Conservation (phyloP, 1,139 yeast species). For the Magnusiomyces paraingens region DNA sequence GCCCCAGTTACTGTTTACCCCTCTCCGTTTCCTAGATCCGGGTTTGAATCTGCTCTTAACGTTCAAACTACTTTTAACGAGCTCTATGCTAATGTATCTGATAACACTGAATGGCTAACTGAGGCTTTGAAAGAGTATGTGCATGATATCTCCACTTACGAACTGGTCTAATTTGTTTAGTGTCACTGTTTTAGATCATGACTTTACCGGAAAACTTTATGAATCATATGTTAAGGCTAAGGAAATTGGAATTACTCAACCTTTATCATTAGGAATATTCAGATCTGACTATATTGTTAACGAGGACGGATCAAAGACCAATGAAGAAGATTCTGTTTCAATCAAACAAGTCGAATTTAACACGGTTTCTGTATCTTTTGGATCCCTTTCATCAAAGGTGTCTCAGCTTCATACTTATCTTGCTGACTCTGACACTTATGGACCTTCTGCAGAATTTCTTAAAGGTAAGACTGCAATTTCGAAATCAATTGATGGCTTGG, state of each 20-base stretch:
- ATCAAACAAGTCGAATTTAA: slow-evolving; percentile 95
- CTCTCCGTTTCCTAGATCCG: slow-evolving; percentile 69
- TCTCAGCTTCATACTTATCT: slow-evolving; percentile 62
- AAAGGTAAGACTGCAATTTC: slow-evolving; percentile 56
- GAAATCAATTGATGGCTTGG: slow-evolving; percentile 52
- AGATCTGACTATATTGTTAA: slow-evolving; percentile 81
- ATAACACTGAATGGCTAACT: slow-evolving; percentile 57
- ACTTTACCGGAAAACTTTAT: slow-evolving; percentile 76
- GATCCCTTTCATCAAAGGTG: slow-evolving; percentile 78
- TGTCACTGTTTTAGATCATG: slow-evolving; percentile 46
- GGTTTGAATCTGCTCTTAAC: slow-evolving; percentile 58
- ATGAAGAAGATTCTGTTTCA: slow-evolving; percentile 21
- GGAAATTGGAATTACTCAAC: slow-evolving; percentile 51
- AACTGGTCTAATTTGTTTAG: slow-evolving; percentile 33
- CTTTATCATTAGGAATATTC: slow-evolving; percentile 73
- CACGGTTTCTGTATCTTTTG: slow-evolving; percentile 92
- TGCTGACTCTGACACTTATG: slow-evolving; percentile 29
- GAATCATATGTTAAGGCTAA: slow-evolving; percentile 27
- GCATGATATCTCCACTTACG: neutral
- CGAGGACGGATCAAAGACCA: slow-evolving; percentile 16
- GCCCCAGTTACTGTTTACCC: slow-evolving; percentile 92
- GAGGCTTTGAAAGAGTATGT: slow-evolving; percentile 44
- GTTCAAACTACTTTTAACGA: slow-evolving; percentile 70
- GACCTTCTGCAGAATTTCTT: slow-evolving; percentile 24
- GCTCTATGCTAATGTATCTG: slow-evolving; percentile 58